Conservation (phyloP, 108 stramenopile genomes). For the Skeletonema marinoi region DNA sequence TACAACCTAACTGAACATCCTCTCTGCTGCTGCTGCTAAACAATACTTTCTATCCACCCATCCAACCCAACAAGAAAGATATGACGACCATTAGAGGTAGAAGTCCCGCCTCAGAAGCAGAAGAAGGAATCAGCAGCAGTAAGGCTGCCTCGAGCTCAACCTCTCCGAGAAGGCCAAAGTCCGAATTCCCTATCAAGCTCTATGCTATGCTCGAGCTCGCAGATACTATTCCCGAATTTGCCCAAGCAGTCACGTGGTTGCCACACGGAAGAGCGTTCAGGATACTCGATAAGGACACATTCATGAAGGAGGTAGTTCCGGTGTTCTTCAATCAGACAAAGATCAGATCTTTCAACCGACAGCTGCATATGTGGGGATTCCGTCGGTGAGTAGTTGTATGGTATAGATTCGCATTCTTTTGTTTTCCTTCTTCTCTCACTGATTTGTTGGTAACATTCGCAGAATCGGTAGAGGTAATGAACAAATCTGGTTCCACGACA, state of each 20-base stretch:
- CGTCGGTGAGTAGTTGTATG: background rate
- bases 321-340: constrained; percentile 55
- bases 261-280: constrained; percentile 2
- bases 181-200: constrained; percentile 2
- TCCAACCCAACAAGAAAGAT: no score
- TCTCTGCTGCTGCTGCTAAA: no score
- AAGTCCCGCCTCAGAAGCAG: no score
- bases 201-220: no score
- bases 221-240: no score
- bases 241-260: no score
- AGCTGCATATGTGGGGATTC: background rate
- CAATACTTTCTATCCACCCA: no score
- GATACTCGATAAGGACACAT: constrained; percentile 47
- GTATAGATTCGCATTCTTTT: no score
- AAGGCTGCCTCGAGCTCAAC: no score
- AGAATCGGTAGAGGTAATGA: background rate
- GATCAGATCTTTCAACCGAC: no score
- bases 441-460: background rate
- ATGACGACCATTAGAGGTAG: background rate
- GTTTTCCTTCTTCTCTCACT: background rate
- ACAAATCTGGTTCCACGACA: constrained; percentile 3
- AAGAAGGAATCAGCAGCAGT: no score
- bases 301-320: constrained; percentile 57
- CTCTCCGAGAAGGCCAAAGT: background rate
- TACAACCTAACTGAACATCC: no score